Base-by-base conservation (phyloP, 176 grass and related monocot genomes). In the Coix lacrymajobi region DNA sequence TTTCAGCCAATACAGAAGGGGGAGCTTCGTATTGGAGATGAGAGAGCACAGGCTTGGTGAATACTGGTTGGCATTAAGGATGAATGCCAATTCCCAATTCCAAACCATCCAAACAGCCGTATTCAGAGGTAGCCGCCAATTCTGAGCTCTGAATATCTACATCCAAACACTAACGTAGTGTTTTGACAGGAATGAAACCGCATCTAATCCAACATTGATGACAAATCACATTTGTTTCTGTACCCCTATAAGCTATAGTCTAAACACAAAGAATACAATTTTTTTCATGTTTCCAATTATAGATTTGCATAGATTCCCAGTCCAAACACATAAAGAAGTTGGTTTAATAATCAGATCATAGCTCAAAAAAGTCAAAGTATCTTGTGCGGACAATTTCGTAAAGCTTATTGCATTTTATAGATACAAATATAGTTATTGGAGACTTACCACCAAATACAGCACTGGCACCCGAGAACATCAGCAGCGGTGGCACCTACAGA, bases 391-490 rank as follows among this genome's bases (percentile, higher is more conserved):
- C 10, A 78, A 58, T 17, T 66, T 46, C 1, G 10, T 33, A 49
- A 64, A n/a, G 11, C 20, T 71, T 56, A 22, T 32, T 66, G 51
- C 3, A 46, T 28, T 37, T 37, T 75, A 28, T 24, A 36, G 3
- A 52, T 20, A 37, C 3, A 37, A 17, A 75, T 33, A 69, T 73
- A 30, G 8, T 34, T 20, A 66, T 40, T 30, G 64, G 80, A 66
- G 22, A 49, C 83, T 89, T 91, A 99, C 93, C 83, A 26, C 96
- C 96, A 92, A 99, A 93, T 49, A 76, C 70, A 93, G 91, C 93
- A 94, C 93, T 93, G 43, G 83, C 77, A 80, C 96, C 93, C 78
- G 93, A 99, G 85, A 92, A 95, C 56, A 93, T 28, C 28, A 99
- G 30, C 72, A 94, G 69, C 34, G 96, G 82, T 85, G 96, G 91